Conservation (phyloP, 202 grass and related monocot species). For the Dendrocalamus latiflorus region DNA sequence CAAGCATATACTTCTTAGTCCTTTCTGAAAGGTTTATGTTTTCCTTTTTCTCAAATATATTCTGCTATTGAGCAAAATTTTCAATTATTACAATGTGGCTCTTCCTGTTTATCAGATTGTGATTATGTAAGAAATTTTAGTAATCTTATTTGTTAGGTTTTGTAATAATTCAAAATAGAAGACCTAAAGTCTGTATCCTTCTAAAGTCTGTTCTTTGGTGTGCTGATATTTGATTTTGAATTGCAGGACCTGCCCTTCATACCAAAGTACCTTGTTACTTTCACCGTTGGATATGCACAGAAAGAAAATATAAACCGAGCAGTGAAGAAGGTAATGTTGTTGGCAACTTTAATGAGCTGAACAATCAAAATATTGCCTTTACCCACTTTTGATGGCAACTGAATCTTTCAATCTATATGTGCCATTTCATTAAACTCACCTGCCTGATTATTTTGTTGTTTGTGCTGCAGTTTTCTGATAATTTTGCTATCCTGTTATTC, state of each 20-base stretch:
- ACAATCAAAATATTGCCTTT: background rate
- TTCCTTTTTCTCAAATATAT: background rate
- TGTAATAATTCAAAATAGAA: background rate
- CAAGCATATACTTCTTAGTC: no score
- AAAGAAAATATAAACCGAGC: slow-evolving; percentile 88
- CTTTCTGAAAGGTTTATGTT: no score
- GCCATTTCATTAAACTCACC: background rate
- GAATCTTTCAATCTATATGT: background rate
- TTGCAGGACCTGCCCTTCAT: slow-evolving; percentile 84
- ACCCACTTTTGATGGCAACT: background rate
- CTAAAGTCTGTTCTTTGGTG: background rate
- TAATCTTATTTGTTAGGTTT: background rate
- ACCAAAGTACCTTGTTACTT: slow-evolving; percentile 91
- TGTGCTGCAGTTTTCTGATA: slow-evolving; percentile 72
- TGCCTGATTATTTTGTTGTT: slow-evolving; percentile 16
- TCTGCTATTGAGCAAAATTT: background rate
- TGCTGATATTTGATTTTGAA: slow-evolving; percentile 33
- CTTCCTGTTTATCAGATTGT: background rate
- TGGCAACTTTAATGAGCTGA: background rate
- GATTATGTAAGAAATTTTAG: background rate
- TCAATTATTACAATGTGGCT: background rate
- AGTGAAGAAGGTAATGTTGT: slow-evolving; percentile 72
- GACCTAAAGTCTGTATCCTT: background rate
- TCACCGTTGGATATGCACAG: slow-evolving; percentile 76
- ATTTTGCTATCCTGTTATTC: slow-evolving; percentile 81